Conservation (phyloP, 169 alveolate genomes). For the Theileria annulata region DNA sequence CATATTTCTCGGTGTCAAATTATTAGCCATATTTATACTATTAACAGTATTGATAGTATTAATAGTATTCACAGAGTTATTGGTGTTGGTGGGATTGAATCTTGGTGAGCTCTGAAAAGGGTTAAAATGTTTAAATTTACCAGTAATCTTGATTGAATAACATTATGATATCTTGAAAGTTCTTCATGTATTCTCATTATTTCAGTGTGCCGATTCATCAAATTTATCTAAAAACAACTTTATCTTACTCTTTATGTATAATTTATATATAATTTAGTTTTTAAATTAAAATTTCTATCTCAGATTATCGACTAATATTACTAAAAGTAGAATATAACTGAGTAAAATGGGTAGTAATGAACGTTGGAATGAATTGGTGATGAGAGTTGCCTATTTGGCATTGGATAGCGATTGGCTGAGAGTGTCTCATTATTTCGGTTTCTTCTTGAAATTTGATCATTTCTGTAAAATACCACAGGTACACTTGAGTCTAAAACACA, state of each 20-base stretch:
- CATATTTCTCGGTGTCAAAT: no score
- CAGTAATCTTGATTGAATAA: not conserved
- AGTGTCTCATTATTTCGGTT: not conserved
- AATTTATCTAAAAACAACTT: not conserved
- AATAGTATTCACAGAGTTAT: no score
- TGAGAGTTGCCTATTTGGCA: conserved; percentile 2
- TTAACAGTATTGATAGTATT: no score
- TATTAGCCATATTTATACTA: no score
- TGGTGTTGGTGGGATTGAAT: not conserved
- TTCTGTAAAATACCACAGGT: not conserved
- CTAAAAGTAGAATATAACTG: not conserved
- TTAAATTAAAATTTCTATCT: no score
- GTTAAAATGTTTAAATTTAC: not conserved
- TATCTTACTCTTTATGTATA: no score
- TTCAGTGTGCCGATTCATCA: not conserved
- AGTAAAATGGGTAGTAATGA: not conserved
- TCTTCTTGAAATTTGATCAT: not conserved
- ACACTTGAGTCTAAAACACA: not conserved
- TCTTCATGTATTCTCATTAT: conserved; percentile 5
- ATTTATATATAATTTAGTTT: no score
- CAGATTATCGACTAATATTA: no score
- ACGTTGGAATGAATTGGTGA: not conserved
- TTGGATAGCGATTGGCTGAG: conserved; percentile 4
- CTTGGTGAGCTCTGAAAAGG: conserved; percentile 2
- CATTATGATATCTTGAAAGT: not conserved